A percentile compares a stretch with the other conserved stretches of the same genome.
Evolutionary conservation across 352 stramenopile genomes (phyloP).

Genomic region (Globisporangium viniferum): DNA sequence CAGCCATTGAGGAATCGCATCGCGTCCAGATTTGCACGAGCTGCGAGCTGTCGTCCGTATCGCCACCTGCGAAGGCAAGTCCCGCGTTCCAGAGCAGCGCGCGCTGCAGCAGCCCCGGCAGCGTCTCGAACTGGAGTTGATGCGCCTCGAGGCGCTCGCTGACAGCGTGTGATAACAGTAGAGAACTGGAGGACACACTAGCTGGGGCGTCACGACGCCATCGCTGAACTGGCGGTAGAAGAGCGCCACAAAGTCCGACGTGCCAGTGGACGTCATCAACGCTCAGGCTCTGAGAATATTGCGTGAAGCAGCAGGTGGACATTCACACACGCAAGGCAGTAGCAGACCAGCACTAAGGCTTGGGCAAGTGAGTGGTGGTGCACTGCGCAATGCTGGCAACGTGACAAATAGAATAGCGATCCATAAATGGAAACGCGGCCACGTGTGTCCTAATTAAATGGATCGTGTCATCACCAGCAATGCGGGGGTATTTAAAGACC

Average conservation of each 20-base stretch:
- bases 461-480: too few species aligned
- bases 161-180: not conserved
- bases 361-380: too few species aligned
- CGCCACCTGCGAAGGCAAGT: slow-evolving; percentile 2
- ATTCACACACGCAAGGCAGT: not conserved
- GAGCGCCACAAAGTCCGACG: slow-evolving; percentile 8
- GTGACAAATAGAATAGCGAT: too few species aligned
- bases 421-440: too few species aligned
- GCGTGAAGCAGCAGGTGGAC: not conserved
- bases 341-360: not conserved
- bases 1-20: slow-evolving; percentile 4
- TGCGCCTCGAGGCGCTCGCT: not conserved
- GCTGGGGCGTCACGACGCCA: not conserved
- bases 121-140: slow-evolving; percentile 12
- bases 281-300: not conserved
- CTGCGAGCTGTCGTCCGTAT: not conserved
- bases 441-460: too few species aligned
- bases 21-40: slow-evolving; percentile 7
- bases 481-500: too few species aligned
- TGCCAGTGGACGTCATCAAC: not conserved
- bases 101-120: slow-evolving; percentile 23
- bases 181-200: not conserved
- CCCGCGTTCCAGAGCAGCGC: slow-evolving; percentile 25
- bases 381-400: too few species aligned
- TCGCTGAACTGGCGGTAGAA: slow-evolving; percentile 12